A percentile compares a stretch with the other conserved stretches of the same genome.
Evolutionary conservation across 257 asterid species (phyloP).

Genomic region (Agastache rugosa): DNA sequence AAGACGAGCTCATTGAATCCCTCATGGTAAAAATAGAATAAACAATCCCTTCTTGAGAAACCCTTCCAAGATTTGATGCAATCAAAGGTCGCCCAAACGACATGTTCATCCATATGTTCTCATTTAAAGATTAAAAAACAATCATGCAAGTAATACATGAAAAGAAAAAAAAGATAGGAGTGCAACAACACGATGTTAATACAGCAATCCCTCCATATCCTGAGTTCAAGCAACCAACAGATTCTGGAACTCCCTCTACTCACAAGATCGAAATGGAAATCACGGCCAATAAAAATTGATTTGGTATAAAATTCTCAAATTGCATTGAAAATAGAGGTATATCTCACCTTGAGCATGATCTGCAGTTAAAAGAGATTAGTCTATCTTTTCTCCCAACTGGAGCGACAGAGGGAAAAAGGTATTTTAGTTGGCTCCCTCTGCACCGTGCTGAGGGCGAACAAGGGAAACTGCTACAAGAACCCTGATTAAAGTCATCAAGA

Average conservation of each 20-base stretch:
- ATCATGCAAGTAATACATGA: background rate
- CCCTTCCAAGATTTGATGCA: background rate
- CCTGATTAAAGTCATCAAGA: constrained; percentile 43
- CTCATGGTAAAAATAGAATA: constrained; percentile 11
- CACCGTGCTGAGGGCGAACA: constrained; percentile 49
- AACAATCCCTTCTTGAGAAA: constrained; percentile 11
- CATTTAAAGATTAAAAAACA: background rate
- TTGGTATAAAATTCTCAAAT: constrained; percentile 3
- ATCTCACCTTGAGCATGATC: constrained; percentile 53
- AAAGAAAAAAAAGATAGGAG: background rate
- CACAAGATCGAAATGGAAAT: constrained; percentile 20
- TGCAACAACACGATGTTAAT: constrained; percentile 21
- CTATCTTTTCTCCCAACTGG: constrained; percentile 47
- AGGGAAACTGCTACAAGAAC: constrained; percentile 45
- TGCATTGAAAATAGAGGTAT: constrained; percentile 10
- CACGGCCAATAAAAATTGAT: constrained; percentile 9
- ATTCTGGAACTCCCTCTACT: constrained; percentile 7
- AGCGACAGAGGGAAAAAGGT: constrained; percentile 34
- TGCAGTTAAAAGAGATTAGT: constrained; percentile 45
- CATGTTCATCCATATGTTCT: background rate
- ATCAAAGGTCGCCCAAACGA: constrained; percentile 5
- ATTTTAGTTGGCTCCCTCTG: constrained; percentile 45
- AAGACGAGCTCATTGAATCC: background rate
- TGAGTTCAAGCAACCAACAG: constrained; percentile 12
- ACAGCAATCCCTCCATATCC: constrained; percentile 14